Evolutionary conservation across 805 yeast genomes (phyloP), one percentile per base, ranked within the genome.

Genomic region (Ogataea corticis): DNA sequence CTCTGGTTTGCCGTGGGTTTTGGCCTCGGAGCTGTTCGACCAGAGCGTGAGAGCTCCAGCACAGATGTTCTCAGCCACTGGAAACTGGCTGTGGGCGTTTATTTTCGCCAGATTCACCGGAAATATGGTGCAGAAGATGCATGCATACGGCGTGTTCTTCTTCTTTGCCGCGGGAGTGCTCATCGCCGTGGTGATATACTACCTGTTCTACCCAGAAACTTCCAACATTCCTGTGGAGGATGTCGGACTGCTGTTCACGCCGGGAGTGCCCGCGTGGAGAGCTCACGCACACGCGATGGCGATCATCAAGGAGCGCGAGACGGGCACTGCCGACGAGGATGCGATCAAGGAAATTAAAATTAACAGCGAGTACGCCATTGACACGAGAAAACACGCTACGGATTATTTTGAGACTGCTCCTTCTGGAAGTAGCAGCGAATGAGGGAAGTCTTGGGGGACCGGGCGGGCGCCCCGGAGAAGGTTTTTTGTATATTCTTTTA

Each of bases 221-320:
- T 33, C 43, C 32, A 29, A 40, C 32, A 40, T 40, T 40, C 43
- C 43, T 33, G 43, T 40, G 36, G 43, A 40, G 37, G 43, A 40
- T 40, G 37, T 40, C 32, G 43, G 37, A 11, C 13, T 40, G 19
- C 31, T 40, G 21, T 40, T 40, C 32, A 40, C 43, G 29, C 43
- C 43, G 6, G 43, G 43, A 7, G 37, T 40, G 31, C 43, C 43
- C 13, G 43, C 43, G 17, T 40, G 43, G 43, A 31, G 33, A 21
- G 43, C 43, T 16, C 43, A 40, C 32, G 25, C 32, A 21, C 37
- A 40, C 27, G 43, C 43, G 9, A 23, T 40, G 43, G 17, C 21
- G 23, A 23, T 40, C 15, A 40, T 40, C 32, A 33, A 36, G 14
- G 32, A 25, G 23, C 30, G 43, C 12, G 43, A 40, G 16, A 31